Percentiles rank a stretch among this genome's conserved stretches.
phyloP scores from a whole-genome alignment of 345 rosid species.

The Nephelium lappaceum region DNA sequence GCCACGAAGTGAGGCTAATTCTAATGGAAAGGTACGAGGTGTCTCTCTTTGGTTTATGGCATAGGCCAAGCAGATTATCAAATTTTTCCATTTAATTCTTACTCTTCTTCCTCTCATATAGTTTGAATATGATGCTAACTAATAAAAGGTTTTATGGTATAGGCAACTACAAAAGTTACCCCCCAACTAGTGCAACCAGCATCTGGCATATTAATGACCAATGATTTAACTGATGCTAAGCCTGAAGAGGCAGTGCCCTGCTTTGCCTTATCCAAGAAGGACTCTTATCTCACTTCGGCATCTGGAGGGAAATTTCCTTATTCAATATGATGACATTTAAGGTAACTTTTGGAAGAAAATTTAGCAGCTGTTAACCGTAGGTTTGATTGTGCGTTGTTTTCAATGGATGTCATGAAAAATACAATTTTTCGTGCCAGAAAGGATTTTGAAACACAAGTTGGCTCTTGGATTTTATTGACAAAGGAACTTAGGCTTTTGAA shows the following conservation, averaged over 20 bases:
- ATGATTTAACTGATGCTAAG: conserved; percentile 29
- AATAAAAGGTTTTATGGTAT: conserved; percentile 7
- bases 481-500: too few species aligned
- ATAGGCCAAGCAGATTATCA: background rate
- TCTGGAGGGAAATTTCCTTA: conserved; percentile 49
- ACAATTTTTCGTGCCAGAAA: background rate
- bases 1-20: conserved; percentile 31
- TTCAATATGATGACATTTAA: conserved; percentile 42
- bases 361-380: background rate
- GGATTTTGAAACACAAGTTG: background rate
- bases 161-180: conserved; percentile 42
- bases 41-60: background rate
- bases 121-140: background rate
- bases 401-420: background rate
- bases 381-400: background rate
- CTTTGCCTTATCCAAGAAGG: conserved; percentile 45
- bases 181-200: conserved; percentile 35
- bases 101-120: background rate
- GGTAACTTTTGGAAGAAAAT: conserved; percentile 18
- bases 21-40: conserved; percentile 34
- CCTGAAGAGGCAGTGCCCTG: conserved; percentile 34
- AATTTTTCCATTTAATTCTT: background rate
- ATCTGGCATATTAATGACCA: conserved; percentile 41
- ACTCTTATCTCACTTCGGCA: conserved; percentile 45
- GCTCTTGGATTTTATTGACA: too few species aligned